A percentile compares a stretch with the other conserved stretches of the same genome.
phyloP scores from a whole-genome alignment of 768 basidiomycete genomes.

The Heimioporus sp. region DNA sequence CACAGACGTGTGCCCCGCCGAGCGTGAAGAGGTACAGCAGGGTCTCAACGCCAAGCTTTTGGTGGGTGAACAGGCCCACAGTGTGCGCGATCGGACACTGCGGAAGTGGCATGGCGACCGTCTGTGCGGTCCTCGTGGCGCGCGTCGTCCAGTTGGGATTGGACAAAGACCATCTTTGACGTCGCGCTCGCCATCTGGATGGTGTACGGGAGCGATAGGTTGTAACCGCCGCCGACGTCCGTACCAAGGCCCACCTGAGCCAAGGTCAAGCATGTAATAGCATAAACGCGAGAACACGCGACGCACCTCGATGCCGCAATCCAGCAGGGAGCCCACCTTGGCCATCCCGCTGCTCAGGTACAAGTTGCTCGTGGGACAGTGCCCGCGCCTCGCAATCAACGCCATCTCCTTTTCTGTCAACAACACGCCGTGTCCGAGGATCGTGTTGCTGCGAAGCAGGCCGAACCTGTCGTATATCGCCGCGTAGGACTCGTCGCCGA shows the following conservation, averaged over 20 bases:
- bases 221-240: slow-evolving; percentile 87
- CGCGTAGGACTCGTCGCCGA: slow-evolving; percentile 70
- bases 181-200: slow-evolving; percentile 77
- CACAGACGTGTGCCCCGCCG: slow-evolving; percentile 86
- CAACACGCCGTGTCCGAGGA: slow-evolving; percentile 87
- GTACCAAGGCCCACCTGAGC: slow-evolving; percentile 87
- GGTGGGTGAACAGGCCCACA: slow-evolving; percentile 45
- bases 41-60: slow-evolving; percentile 70
- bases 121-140: background rate
- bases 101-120: no score
- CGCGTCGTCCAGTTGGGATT: slow-evolving; percentile 23
- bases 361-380: slow-evolving; percentile 96
- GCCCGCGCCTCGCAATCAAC: slow-evolving; percentile 62
- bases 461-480: slow-evolving; percentile 78
- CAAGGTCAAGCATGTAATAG: slow-evolving; percentile 2
- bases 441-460: slow-evolving; percentile 74
- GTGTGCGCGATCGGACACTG: background rate
- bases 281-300: background rate
- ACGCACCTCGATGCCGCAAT: slow-evolving; percentile 80
- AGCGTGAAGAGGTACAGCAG: slow-evolving; percentile 88
- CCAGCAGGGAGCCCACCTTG: slow-evolving; percentile 73
- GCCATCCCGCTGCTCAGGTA: slow-evolving; percentile 86
- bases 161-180: slow-evolving; percentile 71
- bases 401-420: slow-evolving; percentile 70
- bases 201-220: slow-evolving; percentile 71